Conservation (phyloP, 2,329 filamentous ascomycete genomes). For the Diaporthe citrichinensis region DNA sequence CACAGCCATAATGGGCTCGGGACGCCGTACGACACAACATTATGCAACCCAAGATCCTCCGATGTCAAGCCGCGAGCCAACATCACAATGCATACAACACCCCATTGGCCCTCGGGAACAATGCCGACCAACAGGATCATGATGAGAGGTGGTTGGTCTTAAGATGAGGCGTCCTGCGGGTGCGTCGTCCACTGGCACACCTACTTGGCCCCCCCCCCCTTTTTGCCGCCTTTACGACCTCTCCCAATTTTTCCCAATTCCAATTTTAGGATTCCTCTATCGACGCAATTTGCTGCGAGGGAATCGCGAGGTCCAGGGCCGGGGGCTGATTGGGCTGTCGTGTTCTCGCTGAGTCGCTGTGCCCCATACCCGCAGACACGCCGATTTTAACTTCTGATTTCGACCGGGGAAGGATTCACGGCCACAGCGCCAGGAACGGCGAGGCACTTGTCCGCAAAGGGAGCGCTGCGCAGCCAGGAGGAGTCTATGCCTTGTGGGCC, state of each 20-base stretch:
- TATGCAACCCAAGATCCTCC: constrained; percentile 21
- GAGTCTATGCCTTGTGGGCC: constrained; percentile 23
- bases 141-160: constrained; percentile 12
- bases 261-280: constrained; percentile 21
- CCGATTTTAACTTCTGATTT: constrained; percentile 21
- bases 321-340: background rate
- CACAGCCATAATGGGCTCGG: background rate
- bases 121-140: constrained; percentile 15
- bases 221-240: constrained; percentile 23
- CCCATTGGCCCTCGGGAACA: constrained; percentile 1
- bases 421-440: constrained; percentile 25
- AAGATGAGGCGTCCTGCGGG: constrained; percentile 1
- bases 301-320: background rate
- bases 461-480: background rate
- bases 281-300: constrained; percentile 15
- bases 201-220: constrained; percentile 8
- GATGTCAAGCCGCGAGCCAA: constrained; percentile 10
- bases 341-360: constrained; percentile 4
- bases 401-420: constrained; percentile 1
- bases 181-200: background rate
- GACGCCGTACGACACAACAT: background rate
- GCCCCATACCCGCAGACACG: background rate
- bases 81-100: background rate
- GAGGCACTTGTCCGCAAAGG: constrained; percentile 7
- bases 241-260: background rate